These are phyloP conservation scores for Aureobasidium lini DNA, from an alignment of 2,329 filamentous ascomycete genomes.

Conservation along the genomic window DNA sequence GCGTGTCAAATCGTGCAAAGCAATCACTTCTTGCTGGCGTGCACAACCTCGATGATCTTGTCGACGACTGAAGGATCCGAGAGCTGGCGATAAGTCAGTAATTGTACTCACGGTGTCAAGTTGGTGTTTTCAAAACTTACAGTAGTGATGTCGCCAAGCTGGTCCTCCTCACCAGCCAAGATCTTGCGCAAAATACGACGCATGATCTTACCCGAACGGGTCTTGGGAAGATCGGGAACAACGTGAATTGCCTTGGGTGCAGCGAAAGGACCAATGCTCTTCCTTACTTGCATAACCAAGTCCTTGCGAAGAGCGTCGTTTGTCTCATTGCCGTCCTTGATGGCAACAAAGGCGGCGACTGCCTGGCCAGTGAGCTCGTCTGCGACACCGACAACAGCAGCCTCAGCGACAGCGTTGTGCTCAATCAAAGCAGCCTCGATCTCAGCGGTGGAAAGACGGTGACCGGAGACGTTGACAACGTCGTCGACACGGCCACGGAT, in stretches of 20 bases:
- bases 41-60: constrained; percentile 79
- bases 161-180: constrained; percentile 91
- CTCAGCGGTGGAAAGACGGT: constrained; percentile 92
- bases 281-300: constrained; percentile 86
- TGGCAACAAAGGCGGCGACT: constrained; percentile 89
- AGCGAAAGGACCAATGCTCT: constrained; percentile 95
- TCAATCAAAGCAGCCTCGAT: constrained; percentile 96
- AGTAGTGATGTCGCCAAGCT: constrained; percentile 86
- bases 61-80: constrained; percentile 84
- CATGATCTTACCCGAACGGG: constrained; percentile 98
- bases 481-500: constrained; percentile 97
- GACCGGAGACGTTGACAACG: constrained; percentile 95
- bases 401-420: constrained; percentile 81
- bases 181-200: constrained; percentile 95
- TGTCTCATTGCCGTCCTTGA: constrained; percentile 76
- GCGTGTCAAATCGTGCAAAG: neutral
- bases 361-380: constrained; percentile 96
- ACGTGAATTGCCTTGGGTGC: constrained; percentile 90
- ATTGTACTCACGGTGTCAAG: neutral
- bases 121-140: constrained; percentile 46
- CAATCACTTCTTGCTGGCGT: constrained; percentile 42
- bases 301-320: constrained; percentile 84
- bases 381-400: constrained; percentile 84
- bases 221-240: constrained; percentile 93
- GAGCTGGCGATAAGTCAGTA: constrained; percentile 46